Evolutionary conservation across 352 stramenopile genomes (phyloP), one percentile per base, ranked within the genome.

Genomic region (Globisporangium barbulae): DNA sequence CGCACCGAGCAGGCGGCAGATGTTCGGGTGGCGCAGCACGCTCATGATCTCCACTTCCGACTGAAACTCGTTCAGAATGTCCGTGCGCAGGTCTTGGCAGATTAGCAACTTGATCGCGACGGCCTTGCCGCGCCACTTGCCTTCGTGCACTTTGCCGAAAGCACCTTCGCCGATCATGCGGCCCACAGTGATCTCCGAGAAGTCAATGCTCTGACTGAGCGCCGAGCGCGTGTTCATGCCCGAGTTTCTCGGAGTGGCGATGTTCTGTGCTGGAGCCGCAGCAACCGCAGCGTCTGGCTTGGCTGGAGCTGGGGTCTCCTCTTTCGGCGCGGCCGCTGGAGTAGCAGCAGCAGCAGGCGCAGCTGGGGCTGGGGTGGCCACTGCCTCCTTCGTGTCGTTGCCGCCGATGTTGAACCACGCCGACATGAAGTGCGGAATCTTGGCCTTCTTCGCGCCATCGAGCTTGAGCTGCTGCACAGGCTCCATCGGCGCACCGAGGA

Each of bases 1-100:
- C 33, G 93, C 94, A 25, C 94, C 95, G 65, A 98, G 91, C 64
- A 98, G 91, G 2, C 98, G 76, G 68, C 96, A 98, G 63, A 99
- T 97, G 75, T 98, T 98, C 6, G 97, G 96, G 74, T 99, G 96
- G 19, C 81, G 75, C 71, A 99, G 83, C 21, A 88, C 76, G 41
- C 77, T 88, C 81, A 90, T 90, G 62, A 90, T 88, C 70, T 87
- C 77, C 50, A 88, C 74, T 65, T 90, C 81, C 10, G 75, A 86
- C 66, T 88, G 74, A 61, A 90, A 87, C 53, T 90, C 81, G 52
- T 81, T 68, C 60, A 88, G 30, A 57, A 88, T 88, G 50, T 88
- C 81, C 22, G 64, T 79, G 15, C 79, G 77, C 48, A 88, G 66
- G 9, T 88, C 81, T 48, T 90, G 81, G 44, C 77, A 87, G 50